Conservation (phyloP, 192 early-diverging fungal genomes). For the Gorgonomyces haynaldii region DNA sequence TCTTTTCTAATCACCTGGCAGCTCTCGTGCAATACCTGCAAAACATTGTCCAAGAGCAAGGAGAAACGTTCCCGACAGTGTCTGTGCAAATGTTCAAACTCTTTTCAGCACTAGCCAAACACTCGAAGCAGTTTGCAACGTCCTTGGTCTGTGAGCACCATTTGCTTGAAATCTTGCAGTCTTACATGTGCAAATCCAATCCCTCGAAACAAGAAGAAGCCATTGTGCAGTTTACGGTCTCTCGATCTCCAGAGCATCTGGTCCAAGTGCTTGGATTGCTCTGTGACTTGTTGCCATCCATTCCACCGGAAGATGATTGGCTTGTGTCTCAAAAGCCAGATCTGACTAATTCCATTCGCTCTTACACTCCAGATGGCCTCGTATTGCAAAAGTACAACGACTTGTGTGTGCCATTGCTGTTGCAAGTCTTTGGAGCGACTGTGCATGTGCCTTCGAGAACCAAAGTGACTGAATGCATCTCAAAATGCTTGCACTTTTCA, state of each 20-base stretch:
- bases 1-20: slow-evolving; percentile 45
- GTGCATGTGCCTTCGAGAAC: slow-evolving; percentile 51
- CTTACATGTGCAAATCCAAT: too few species aligned
- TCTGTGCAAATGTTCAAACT: too few species aligned
- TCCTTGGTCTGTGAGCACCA: too few species aligned
- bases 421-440: slow-evolving; percentile 57
- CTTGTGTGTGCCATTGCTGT: slow-evolving; percentile 52
- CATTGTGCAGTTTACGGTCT: slow-evolving; percentile 15
- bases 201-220: too few species aligned
- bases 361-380: too few species aligned
- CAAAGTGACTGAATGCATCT: slow-evolving; percentile 37
- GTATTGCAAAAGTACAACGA: slow-evolving; percentile 21
- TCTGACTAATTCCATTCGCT: neutral
- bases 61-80: too few species aligned
- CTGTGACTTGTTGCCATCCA: slow-evolving; percentile 42
- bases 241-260: slow-evolving; percentile 38
- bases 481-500: too few species aligned
- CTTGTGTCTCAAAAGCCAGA: slow-evolving; percentile 13
- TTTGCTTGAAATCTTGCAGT: too few species aligned
- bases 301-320: slow-evolving; percentile 37
- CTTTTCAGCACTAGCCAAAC: too few species aligned
- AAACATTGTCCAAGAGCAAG: too few species aligned
- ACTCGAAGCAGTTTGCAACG: too few species aligned
- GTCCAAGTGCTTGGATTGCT: slow-evolving; percentile 45
- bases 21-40: too few species aligned